Base-by-base conservation (phyloP, 352 stramenopile species). In the Globisporangium viniferum region DNA sequence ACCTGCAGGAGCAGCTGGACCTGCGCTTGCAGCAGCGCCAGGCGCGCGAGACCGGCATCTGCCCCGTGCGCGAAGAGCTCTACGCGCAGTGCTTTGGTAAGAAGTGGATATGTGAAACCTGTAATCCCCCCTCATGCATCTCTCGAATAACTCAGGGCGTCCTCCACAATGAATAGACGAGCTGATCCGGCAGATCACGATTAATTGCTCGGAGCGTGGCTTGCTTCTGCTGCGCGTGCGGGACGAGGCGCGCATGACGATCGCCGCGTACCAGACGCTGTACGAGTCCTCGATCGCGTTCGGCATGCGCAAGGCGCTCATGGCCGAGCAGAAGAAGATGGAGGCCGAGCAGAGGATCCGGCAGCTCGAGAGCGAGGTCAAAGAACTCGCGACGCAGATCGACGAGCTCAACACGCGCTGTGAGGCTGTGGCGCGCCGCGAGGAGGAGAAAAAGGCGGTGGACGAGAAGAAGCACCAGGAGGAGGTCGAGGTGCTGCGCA, bases 211-310 rank as follows among this genome's bases (percentile, higher is more conserved):
- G 0, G 91, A 98, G 72, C 83, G 92, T 15, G 92, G 93, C 12
- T 71, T 98, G 36, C 74, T 98, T 44, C 73, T 98, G 39, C 75
- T 98, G 56, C 86, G 92, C 14, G 91, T 98, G 39, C 82, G 93
- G 33, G 91, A 98, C 68, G 93, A 98, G 68, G 91, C 93, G 44
- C 81, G 90, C 18, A 97, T 97, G 92, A 97, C 91, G 4, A 97
- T 97, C 69, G 86, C 89, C 15, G 91, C 93, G 15, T 98, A 98
- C 67, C 90, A 98, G 75, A 97, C 90, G 20, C 72, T 98, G 60
- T 98, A 98, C 72, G 92, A 98, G 73, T 94, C 80, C 22, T 93
- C 80, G 51, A 97, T 98, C 57, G 92, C 93, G 14, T 98, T 97
- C 66, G 93, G 92, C 36, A 98, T 98, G 82, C 86, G 93, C 67